A percentile compares a stretch with the other conserved stretches of the same genome.
phyloP scores from a whole-genome alignment of 441 rosid species.

The Erysimum cheiri region DNA sequence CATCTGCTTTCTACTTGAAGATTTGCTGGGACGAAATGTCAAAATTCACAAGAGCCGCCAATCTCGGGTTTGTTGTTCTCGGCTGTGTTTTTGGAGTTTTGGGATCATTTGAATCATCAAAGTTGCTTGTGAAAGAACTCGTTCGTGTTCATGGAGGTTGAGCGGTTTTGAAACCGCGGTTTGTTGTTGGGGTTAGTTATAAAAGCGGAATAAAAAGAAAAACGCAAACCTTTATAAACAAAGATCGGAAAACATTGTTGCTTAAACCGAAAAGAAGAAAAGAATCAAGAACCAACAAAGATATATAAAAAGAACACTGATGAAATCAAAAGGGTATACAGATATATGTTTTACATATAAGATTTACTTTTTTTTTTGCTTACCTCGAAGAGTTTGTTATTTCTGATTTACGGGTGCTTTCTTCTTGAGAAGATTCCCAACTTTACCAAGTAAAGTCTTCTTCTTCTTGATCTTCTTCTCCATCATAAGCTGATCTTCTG shows the following conservation, averaged over 20 bases:
- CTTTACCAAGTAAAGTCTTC: conserved; percentile 84
- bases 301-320: conserved; percentile 33
- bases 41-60: conserved; percentile 43
- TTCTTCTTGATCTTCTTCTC: conserved; percentile 52
- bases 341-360: conserved; percentile 15
- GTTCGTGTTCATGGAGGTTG: conserved; percentile 33
- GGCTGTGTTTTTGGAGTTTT: conserved; percentile 58
- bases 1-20: conserved; percentile 74
- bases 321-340: conserved; percentile 38
- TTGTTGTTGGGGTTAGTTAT: conserved; percentile 6
- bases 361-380: conserved; percentile 13
- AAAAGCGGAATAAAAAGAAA: conserved; percentile 1
- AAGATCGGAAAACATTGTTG: conserved; percentile 24
- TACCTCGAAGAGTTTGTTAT: conserved; percentile 61
- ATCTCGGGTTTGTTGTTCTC: conserved; percentile 54
- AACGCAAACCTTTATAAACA: conserved; percentile 37
- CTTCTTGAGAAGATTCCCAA: conserved; percentile 93
- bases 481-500: conserved; percentile 65
- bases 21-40: conserved; percentile 59
- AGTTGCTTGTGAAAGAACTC: conserved; percentile 45
- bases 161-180: neutral
- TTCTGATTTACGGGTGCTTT: conserved; percentile 53
- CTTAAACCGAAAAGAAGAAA: conserved; percentile 37
- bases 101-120: conserved; percentile 65
- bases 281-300: conserved; percentile 44